Evolutionary conservation across 2,329 filamentous ascomycete genomes (phyloP), one percentile per base, ranked within the genome.

Genomic region (Claviceps purpurea): DNA sequence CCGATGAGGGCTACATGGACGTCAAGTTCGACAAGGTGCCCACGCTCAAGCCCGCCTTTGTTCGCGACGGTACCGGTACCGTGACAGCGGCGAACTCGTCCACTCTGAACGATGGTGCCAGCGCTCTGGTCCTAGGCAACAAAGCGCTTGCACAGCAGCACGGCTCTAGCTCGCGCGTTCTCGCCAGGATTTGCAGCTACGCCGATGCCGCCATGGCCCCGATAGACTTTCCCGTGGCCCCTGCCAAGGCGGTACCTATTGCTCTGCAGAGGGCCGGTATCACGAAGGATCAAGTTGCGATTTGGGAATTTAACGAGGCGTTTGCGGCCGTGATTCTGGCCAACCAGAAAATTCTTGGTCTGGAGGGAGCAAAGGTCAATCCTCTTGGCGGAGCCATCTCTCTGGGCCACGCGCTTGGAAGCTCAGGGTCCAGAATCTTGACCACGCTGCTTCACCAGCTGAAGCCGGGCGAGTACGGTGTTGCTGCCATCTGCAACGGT

Each of bases 221-320:
- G 0, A 85, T 97, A 39, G 91, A 98, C 70, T 98, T 98, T 73
- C 90, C 93, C 14, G 75, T 96, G 45, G 93, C 93, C 1, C 93
- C 93, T 1, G 79, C 93, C 41, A 90, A 94, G 68, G 91, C 91
- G 5, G 91, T 97, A 0, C 89, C 91, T 3, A 81, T 96, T 61
- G 90, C 90, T 11, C 76, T 98, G 49, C 79, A 89, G 68, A 79
- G 90, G 53, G 93, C 93, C 1, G 90, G 91, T 11, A 90, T 98
- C 59, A 88, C 81, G 57, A 89, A 90, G 70, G 85, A 94, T 47
- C 87, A 97, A 67, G 89, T 98, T 46, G 84, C 91, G 5, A 73
- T 96, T 22, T 97, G 93, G 91, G 93, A 97, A 68, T 95, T 98
- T 70, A 98, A 98, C 68, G 93, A 98, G 72, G 93, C 93, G 0